Evolutionary conservation across 345 rosid genomes (phyloP).

Genomic region (Salix dunnii): DNA sequence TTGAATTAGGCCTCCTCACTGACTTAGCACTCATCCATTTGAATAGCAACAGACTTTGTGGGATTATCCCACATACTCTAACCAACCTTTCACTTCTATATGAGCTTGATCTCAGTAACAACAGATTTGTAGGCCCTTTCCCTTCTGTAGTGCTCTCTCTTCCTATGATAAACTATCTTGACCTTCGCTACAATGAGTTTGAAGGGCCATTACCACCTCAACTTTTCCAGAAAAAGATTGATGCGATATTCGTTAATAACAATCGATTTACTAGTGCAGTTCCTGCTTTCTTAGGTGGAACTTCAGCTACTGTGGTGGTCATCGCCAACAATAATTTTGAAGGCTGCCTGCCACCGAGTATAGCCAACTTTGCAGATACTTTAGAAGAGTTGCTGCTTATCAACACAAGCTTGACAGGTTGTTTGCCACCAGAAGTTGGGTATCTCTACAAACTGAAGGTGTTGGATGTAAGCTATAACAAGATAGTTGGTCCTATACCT

Average conservation of each 20-base stretch:
- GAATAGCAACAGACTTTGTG: constrained; percentile 85
- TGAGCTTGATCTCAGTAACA: constrained; percentile 88
- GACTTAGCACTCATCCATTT: constrained; percentile 74
- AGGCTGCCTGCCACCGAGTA: constrained; percentile 78
- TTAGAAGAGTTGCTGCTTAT: constrained; percentile 71
- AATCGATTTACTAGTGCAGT: constrained; percentile 54
- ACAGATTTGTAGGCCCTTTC: constrained; percentile 81
- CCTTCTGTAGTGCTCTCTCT: constrained; percentile 65
- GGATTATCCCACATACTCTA: constrained; percentile 58
- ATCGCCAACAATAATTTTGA: constrained; percentile 75
- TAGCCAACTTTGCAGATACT: constrained; percentile 56
- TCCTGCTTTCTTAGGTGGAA: constrained; percentile 33
- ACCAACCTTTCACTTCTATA: constrained; percentile 59
- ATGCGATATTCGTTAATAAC: constrained; percentile 82
- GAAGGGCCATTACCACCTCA: constrained; percentile 75
- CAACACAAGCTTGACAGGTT: constrained; percentile 71
- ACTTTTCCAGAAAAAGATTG: constrained; percentile 58
- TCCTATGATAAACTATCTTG: constrained; percentile 56
- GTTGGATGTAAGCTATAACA: constrained; percentile 73
- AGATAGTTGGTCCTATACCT: constrained; percentile 73
- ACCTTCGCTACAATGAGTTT: constrained; percentile 78
- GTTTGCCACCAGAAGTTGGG: constrained; percentile 85
- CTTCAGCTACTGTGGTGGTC: constrained; percentile 64
- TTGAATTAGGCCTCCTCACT: constrained; percentile 66
- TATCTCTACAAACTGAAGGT: constrained; percentile 68